A percentile compares a stretch with the other conserved stretches of the same genome.
Evolutionary conservation across 441 rosid species (phyloP).

Genomic region (Gossypium lobatum): DNA sequence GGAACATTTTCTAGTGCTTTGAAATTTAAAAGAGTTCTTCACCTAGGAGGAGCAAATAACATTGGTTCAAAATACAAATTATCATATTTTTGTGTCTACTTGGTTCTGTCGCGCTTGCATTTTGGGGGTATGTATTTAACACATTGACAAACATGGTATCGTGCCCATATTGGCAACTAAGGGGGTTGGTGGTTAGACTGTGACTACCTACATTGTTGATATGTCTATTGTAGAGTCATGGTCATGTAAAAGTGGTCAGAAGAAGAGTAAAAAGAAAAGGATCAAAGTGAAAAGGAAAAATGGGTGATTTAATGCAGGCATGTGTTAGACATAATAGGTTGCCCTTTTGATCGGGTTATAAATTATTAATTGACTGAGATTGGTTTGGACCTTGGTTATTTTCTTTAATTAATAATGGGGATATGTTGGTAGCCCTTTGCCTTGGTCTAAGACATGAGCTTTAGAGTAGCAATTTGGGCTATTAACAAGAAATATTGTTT

Average conservation of each 20-base stretch:
- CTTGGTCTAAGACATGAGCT: not conserved
- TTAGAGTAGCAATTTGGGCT: not conserved
- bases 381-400: not conserved
- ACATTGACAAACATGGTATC: not conserved
- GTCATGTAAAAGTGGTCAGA: not conserved
- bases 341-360: not conserved
- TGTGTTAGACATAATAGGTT: not conserved
- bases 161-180: not conserved
- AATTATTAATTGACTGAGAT: not conserved
- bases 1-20: not conserved
- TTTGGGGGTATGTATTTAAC: not conserved
- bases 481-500: too few species aligned
- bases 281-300: not conserved
- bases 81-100: not conserved
- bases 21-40: not conserved
- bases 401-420: not conserved
- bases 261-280: not conserved
- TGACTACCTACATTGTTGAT: not conserved
- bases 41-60: not conserved
- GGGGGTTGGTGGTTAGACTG: not conserved
- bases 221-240: not conserved
- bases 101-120: not conserved
- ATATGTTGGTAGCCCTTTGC: not conserved
- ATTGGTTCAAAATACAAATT: not conserved
- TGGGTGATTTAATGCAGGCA: not conserved